Conservation (phyloP, 257 asterid species). For the Ocimum tenuiflorum region DNA sequence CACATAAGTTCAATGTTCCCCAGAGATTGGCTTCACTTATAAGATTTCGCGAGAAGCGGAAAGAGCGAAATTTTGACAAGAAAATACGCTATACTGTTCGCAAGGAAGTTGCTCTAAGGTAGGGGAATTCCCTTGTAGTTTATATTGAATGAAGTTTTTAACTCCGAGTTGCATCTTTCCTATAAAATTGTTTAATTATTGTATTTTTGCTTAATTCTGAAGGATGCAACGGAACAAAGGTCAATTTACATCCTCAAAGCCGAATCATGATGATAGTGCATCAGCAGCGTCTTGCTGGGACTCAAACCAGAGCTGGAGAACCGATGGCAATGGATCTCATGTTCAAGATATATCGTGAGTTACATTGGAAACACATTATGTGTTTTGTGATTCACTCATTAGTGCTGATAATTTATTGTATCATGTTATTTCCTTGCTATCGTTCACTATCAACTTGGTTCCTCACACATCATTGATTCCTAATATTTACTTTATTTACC, state of each 20-base stretch:
- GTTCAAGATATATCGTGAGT: slow-evolving; percentile 54
- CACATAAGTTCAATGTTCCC: slow-evolving; percentile 54
- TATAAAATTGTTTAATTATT: neutral
- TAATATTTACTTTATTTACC: slow-evolving; percentile 1
- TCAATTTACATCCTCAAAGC: slow-evolving; percentile 64
- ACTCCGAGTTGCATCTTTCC: neutral
- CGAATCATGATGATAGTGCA: slow-evolving; percentile 51
- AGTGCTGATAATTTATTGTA: neutral
- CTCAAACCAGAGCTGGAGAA: slow-evolving; percentile 48
- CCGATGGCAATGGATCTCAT: slow-evolving; percentile 42
- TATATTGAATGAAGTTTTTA: neutral
- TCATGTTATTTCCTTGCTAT: neutral
- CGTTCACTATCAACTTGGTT: neutral
- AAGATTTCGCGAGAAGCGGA: slow-evolving; percentile 68
- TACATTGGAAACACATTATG: neutral
- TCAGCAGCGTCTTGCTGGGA: slow-evolving; percentile 65
- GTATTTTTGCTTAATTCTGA: neutral
- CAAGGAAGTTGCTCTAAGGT: slow-evolving; percentile 79
- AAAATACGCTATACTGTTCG: slow-evolving; percentile 76
- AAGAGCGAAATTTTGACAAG: slow-evolving; percentile 76
- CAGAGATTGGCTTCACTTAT: slow-evolving; percentile 63
- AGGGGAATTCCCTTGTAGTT: neutral
- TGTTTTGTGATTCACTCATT: neutral
- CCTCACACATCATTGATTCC: neutral
- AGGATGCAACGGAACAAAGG: slow-evolving; percentile 85